Percentiles rank a stretch among this genome's conserved stretches.
Conservation (phyloP, 371 early-diverging fungal species). For the Lichtheimia ornata region DNA sequence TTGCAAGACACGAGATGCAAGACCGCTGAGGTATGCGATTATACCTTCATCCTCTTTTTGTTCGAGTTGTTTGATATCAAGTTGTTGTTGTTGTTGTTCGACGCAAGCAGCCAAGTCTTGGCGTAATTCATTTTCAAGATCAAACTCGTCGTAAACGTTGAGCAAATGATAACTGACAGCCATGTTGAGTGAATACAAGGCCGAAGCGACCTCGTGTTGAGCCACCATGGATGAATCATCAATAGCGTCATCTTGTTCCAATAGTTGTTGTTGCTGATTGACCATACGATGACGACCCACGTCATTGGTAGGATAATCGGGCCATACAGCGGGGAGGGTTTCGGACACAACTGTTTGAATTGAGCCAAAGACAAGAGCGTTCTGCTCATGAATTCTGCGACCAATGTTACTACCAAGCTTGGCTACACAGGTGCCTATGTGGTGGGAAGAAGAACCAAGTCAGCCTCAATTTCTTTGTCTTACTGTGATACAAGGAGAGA, state of each 20-base stretch:
- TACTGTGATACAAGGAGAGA: not conserved
- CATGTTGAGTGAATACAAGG: conserved; percentile 16
- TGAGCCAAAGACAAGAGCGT: conserved; percentile 14
- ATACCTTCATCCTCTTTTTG: not conserved
- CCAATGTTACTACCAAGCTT: conserved; percentile 24
- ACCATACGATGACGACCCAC: too few species aligned
- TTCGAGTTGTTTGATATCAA: not conserved
- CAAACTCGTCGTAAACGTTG: conserved; percentile 7
- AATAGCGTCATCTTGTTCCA: not conserved
- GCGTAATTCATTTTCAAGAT: conserved; percentile 9
- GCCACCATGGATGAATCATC: conserved; percentile 2
- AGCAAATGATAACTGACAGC: conserved; percentile 13
- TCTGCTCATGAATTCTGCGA: conserved; percentile 16
- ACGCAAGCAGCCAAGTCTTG: conserved; percentile 11
- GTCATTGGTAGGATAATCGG: conserved; percentile 1
- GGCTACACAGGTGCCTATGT: conserved; percentile 14
- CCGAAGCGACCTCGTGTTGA: conserved; percentile 15
- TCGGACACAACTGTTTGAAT: conserved; percentile 10
- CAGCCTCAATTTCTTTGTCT: too few species aligned
- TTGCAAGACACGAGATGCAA: not conserved
- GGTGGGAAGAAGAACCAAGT: not conserved
- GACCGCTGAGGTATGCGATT: not conserved
- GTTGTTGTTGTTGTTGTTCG: not conserved
- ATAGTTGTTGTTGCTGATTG: not conserved
- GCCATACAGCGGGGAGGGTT: conserved; percentile 17